A percentile compares a stretch with the other conserved stretches of the same genome.
phyloP scores from a whole-genome alignment of 2,329 filamentous ascomycete species.

The Stemphylium vesicarium region DNA sequence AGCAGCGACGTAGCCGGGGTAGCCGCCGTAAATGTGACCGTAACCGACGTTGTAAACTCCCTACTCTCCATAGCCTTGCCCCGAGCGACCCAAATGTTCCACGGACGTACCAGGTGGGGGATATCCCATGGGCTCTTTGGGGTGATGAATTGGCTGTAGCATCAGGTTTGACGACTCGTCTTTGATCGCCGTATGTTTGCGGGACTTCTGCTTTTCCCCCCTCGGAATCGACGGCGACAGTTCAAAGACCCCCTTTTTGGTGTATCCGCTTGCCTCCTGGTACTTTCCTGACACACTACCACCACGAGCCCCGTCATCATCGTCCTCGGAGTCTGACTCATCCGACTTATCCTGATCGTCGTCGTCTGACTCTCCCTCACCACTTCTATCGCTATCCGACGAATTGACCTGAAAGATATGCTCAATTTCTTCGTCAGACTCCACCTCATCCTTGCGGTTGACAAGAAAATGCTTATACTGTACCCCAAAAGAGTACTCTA shows the following conservation, averaged over 20 bases:
- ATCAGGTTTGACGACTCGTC: too few species aligned
- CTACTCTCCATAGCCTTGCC: constrained; percentile 12
- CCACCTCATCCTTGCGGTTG: constrained; percentile 22
- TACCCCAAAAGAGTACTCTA: constrained; percentile 31
- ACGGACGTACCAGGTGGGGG: background rate
- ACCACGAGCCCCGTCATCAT: too few species aligned
- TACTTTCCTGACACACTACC: too few species aligned
- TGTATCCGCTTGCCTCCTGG: too few species aligned
- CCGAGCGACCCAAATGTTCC: constrained; percentile 10
- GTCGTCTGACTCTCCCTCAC: constrained; percentile 9
- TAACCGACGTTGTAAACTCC: background rate
- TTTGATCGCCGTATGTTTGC: too few species aligned
- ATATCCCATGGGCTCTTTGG: background rate
- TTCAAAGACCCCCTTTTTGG: too few species aligned
- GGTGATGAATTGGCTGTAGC: too few species aligned
- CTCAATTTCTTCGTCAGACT: constrained; percentile 31
- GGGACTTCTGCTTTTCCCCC: constrained; percentile 5
- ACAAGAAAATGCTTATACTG: constrained; percentile 42
- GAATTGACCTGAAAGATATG: constrained; percentile 22
- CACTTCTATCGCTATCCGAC: constrained; percentile 8
- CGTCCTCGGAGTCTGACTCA: background rate
- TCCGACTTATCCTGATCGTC: too few species aligned
- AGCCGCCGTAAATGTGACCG: too few species aligned
- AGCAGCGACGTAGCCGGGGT: too few species aligned
- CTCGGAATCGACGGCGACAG: background rate